A percentile compares a stretch with the other conserved stretches of the same genome.
These are phyloP conservation scores for Teunomyces pallodes DNA, from an alignment of 805 yeast species.

Conservation along the genomic window DNA sequence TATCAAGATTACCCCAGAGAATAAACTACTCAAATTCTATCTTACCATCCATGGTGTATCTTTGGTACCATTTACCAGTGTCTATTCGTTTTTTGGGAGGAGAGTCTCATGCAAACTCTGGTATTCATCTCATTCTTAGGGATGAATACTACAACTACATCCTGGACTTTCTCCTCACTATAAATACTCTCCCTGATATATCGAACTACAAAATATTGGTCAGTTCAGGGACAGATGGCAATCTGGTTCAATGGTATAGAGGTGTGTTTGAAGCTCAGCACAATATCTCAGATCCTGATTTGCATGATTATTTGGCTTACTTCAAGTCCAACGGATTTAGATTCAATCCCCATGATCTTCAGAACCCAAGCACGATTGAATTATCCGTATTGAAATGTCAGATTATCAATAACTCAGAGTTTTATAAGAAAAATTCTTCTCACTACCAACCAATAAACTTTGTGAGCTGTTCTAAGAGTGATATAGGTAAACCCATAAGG, in stretches of 20 bases:
- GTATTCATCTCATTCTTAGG: conserved; percentile 16
- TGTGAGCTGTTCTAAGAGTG: background rate
- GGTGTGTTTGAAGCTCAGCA: background rate
- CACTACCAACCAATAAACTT: conserved; percentile 1
- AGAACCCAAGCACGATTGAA: background rate
- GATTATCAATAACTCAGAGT: background rate
- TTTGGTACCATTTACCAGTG: conserved; percentile 21
- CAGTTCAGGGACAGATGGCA: conserved; percentile 4
- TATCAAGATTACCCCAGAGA: conserved; percentile 1
- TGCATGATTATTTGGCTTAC: conserved; percentile 13
- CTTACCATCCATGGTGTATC: background rate
- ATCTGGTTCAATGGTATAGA: conserved; percentile 9
- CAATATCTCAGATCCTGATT: background rate
- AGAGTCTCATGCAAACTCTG: conserved; percentile 18
- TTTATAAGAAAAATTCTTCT: background rate
- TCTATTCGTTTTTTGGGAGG: conserved; percentile 19
- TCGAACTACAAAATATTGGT: conserved; percentile 5
- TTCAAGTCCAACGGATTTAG: conserved; percentile 23
- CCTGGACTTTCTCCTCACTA: conserved; percentile 15
- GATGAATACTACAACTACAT: background rate
- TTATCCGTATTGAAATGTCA: conserved; percentile 4
- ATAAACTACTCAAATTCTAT: background rate
- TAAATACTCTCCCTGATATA: conserved; percentile 13
- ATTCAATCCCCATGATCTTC: conserved; percentile 18
- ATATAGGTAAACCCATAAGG: conserved; percentile 3